These are phyloP conservation scores for Phyllosticta citrichinensis DNA, from an alignment of 2,329 filamentous ascomycete species.

Conservation along the genomic window DNA sequence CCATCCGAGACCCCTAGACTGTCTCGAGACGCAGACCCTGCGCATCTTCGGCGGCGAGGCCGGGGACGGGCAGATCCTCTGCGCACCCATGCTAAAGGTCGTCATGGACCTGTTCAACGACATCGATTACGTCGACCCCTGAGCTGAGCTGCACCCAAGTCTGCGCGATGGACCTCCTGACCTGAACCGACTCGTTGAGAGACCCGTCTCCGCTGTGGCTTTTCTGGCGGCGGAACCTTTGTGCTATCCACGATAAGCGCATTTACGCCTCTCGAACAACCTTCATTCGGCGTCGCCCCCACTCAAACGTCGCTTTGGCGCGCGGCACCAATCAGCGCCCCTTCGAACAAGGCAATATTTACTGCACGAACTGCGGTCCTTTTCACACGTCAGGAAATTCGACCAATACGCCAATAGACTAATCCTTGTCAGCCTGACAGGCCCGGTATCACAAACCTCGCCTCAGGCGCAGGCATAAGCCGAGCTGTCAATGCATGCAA, in stretches of 20 bases:
- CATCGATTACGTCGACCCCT: slow-evolving; percentile 36
- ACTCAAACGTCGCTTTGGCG: neutral
- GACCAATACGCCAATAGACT: neutral
- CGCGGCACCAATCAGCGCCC: neutral
- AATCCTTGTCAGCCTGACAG: neutral
- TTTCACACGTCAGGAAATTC: neutral
- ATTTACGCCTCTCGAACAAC: neutral
- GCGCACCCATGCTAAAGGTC: slow-evolving; percentile 37
- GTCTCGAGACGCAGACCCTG: slow-evolving; percentile 27
- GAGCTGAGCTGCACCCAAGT: slow-evolving; percentile 2
- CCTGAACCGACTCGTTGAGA: neutral
- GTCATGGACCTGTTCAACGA: slow-evolving; percentile 36
- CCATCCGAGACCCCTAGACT: slow-evolving; percentile 16
- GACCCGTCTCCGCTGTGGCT: neutral
- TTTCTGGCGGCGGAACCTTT: neutral
- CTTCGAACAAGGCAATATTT: neutral
- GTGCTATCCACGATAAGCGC: neutral
- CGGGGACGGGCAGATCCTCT: slow-evolving; percentile 32
- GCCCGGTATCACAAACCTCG: neutral
- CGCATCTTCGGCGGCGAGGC: slow-evolving; percentile 35
- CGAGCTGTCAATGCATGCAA: neutral
- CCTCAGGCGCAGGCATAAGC: neutral
- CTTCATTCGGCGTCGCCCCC: neutral
- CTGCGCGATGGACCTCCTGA: neutral
- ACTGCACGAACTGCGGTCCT: neutral